These are phyloP conservation scores for Lavandula angustifolia DNA, from an alignment of 257 asterid genomes.

Conservation along the genomic window DNA sequence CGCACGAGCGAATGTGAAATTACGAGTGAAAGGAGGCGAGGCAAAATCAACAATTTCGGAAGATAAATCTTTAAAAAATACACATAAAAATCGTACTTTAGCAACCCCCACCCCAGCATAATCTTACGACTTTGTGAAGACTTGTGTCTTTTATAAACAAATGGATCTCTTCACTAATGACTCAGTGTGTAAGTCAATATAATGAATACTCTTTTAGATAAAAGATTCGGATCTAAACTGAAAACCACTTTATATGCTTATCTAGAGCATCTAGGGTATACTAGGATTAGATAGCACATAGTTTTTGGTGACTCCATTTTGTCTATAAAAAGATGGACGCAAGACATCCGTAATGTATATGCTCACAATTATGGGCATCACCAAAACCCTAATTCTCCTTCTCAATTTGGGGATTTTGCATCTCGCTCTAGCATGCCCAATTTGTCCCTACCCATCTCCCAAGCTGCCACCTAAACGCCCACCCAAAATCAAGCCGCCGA, in stretches of 20 bases:
- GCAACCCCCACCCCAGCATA: too few relatives aligned
- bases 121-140: too few relatives aligned
- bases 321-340: constrained; percentile 31
- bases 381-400: constrained; percentile 36
- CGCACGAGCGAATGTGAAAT: too few relatives aligned
- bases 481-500: constrained; percentile 15
- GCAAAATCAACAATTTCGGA: too few relatives aligned
- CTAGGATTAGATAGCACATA: constrained; percentile 25
- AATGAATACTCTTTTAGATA: too few relatives aligned
- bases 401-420: constrained; percentile 46
- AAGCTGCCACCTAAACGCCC: constrained; percentile 15
- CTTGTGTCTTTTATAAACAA: neutral
- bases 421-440: constrained; percentile 58
- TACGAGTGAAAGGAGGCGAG: too few relatives aligned
- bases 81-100: too few relatives aligned
- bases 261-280: too few relatives aligned
- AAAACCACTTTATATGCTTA: neutral
- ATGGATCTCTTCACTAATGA: too few relatives aligned
- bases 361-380: constrained; percentile 35
- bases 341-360: neutral
- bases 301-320: constrained; percentile 21
- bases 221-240: too few relatives aligned
- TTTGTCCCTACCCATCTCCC: constrained; percentile 56
- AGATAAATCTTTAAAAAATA: too few relatives aligned
- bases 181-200: too few relatives aligned